Base-by-base conservation (phyloP, 2,329 filamentous ascomycete genomes). In the Aspergillus novofumigatus region DNA sequence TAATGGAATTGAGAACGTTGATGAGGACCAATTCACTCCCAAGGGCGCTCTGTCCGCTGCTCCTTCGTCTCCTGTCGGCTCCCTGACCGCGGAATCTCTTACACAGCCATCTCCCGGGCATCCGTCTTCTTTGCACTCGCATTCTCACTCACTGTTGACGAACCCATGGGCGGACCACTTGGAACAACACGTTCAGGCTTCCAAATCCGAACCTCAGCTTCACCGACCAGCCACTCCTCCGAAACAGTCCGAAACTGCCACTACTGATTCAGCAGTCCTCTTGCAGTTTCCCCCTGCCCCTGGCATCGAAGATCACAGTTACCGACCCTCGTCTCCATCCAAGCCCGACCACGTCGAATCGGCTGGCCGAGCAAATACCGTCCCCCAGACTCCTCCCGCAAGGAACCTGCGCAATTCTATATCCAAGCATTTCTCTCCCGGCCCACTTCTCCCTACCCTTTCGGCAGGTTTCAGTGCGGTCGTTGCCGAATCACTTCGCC, bases 401-500 rank as follows among this genome's bases (percentile, higher is more conserved):
- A 70, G 66, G 51, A 74, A 70, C 23, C 35, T 68, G 14, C 77
- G 80, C 49, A 77, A 79, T 61, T 81, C 80, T 0, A 76, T 83
- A 20, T 77, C 78, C 3, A 65, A 73, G 23, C 79, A 78, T 2
- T 81, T 88, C 41, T 77, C 83, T 3, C 82, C 81, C 3, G 83
- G 83, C 0, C 81, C 84, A 5, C 72, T 88, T 4, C 79, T 86
- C 1, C 81, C 82, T 29, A 84, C 86, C 0, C 75, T 89, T 1
- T 85, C 82, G 2, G 81, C 80, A 1, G 82, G 81, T 0, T 76
- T 89, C 17, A 84, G 79, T 66, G 86, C 82, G 1, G 82, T 89
- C 50, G 84, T 89, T 5, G 86, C 85, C 8, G 86, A 89, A 61
- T 81, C 84, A 23, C 75, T 88, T 26, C 80, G 85, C n/a, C 80